Percentiles rank a stretch among this genome's conserved stretches.
Evolutionary conservation across 2,329 filamentous ascomycete genomes (phyloP).

Genomic region (Microsporum audouinii): DNA sequence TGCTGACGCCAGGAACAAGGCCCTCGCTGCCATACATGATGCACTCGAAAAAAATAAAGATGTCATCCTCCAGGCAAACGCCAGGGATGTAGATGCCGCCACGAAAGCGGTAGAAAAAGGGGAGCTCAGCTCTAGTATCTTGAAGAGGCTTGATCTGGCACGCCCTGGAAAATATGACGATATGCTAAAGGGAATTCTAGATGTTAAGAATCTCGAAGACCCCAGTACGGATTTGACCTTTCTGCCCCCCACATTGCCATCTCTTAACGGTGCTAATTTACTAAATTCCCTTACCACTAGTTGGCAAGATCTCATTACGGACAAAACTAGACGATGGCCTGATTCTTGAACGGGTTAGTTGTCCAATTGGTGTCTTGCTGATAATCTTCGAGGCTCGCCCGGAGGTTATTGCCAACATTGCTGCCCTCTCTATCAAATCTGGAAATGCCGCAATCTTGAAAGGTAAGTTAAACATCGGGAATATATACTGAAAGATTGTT

Average conservation of each 20-base stretch:
- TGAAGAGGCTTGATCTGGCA: slow-evolving; percentile 77
- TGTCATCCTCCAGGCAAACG: slow-evolving; percentile 76
- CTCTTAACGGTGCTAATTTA: not conserved
- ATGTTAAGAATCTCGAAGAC: slow-evolving; percentile 73
- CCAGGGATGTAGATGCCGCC: slow-evolving; percentile 65
- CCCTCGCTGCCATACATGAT: slow-evolving; percentile 68
- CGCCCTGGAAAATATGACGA: slow-evolving; percentile 91
- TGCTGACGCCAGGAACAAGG: slow-evolving; percentile 64
- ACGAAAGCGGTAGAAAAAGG: slow-evolving; percentile 62
- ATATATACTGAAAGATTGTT: not conserved
- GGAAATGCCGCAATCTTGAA: slow-evolving; percentile 96
- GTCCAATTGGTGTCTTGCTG: slow-evolving; percentile 90
- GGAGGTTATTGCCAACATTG: slow-evolving; percentile 97
- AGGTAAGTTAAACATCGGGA: slow-evolving; percentile 38
- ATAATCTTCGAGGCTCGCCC: slow-evolving; percentile 98
- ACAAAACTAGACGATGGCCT: slow-evolving; percentile 81
- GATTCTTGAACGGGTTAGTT: slow-evolving; percentile 74
- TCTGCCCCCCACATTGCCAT: not conserved
- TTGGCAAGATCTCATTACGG: slow-evolving; percentile 72
- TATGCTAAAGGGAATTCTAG: slow-evolving; percentile 89
- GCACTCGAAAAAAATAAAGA: slow-evolving; percentile 60
- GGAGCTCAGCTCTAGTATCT: slow-evolving; percentile 64
- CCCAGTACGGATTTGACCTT: slow-evolving; percentile 52
- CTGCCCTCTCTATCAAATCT: slow-evolving; percentile 88
- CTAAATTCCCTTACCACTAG: slow-evolving; percentile 33